phyloP scores from a whole-genome alignment of 2,329 filamentous ascomycete species.

The Cordyceps javanica region DNA sequence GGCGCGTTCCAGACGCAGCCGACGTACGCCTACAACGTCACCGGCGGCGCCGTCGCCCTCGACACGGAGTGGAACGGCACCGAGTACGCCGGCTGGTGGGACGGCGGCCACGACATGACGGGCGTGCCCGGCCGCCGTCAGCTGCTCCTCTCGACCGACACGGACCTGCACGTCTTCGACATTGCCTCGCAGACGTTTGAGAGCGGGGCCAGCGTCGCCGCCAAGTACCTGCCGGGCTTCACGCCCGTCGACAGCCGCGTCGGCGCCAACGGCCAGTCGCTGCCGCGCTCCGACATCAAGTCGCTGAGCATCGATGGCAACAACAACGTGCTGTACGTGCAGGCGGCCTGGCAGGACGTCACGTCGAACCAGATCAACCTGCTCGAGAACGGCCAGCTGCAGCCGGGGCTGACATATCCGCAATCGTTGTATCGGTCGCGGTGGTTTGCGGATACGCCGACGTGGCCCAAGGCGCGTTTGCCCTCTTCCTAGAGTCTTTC shows the following conservation, averaged over 20 bases:
- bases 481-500: neutral
- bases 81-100: slow-evolving; percentile 4
- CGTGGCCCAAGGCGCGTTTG: slow-evolving; percentile 11
- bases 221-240: slow-evolving; percentile 7
- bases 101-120: slow-evolving; percentile 8
- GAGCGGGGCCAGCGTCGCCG: neutral
- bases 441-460: slow-evolving; percentile 8
- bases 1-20: neutral
- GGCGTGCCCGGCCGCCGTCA: slow-evolving; percentile 3
- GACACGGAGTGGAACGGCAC: slow-evolving; percentile 4
- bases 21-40: slow-evolving; percentile 2
- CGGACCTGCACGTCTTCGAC: slow-evolving; percentile 10
- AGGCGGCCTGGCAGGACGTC: slow-evolving; percentile 1
- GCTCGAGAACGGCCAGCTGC: neutral
- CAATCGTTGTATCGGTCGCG: slow-evolving; percentile 3
- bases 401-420: neutral
- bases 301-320: slow-evolving; percentile 9
- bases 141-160: slow-evolving; percentile 8
- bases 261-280: neutral
- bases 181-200: slow-evolving; percentile 8
- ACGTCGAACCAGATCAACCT: slow-evolving; percentile 9
- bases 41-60: neutral
- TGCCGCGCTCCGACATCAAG: slow-evolving; percentile 10
- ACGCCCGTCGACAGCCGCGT: slow-evolving; percentile 8
- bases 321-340: slow-evolving; percentile 7